Evolutionary conservation across 2,329 filamentous ascomycete species (phyloP), one percentile per base, ranked within the genome.

Genomic region (Alternaria conjuncta): DNA sequence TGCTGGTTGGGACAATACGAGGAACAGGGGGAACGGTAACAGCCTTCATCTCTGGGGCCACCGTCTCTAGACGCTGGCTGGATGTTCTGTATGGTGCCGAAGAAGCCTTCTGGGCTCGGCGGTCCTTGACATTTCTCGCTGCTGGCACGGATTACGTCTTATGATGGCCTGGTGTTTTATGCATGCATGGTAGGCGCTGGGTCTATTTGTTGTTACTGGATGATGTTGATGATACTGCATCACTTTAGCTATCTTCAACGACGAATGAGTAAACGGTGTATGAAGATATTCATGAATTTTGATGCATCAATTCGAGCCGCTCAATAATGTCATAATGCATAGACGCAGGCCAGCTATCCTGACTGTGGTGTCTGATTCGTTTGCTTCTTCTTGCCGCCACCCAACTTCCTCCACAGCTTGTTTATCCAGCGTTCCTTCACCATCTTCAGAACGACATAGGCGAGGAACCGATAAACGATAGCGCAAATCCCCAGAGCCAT

Each of bases 391-490:
- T 68, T 65, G 2, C 67, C 65, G 3, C 63, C 67, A 12, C 70
- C 66, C 15, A 73, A n/a, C 23, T 64, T 75, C 30, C 62, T 70
- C 76, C 75, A 78, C n/a, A 70, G 5, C 45, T 63, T 74, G 2
- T 74, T 73, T 1, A 77, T 11, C 86, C 87, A 88, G 63, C 85
- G 82, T 57, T 83, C 86, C 71, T 87, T 84, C 65, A 84, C 84
- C 12, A 82, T 71, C 72, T 86, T 86, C 65, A 92, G 66, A 49
- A 91, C 64, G 4, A 80, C 73, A 83, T 88, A 92, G 0, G 89
- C 88, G 10, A 92, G 71, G 4, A 91, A 30, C 9, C 92, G 82
- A 78, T 94, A 94, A 7, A 86, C 82, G 2, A 93, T 83, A 2
- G 89, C 84, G 60, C 87, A 89, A 2, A 87, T 85, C 0, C 87